phyloP scores from a whole-genome alignment of 1,284 basidiomycete genomes.

The Mycena citricolor region DNA sequence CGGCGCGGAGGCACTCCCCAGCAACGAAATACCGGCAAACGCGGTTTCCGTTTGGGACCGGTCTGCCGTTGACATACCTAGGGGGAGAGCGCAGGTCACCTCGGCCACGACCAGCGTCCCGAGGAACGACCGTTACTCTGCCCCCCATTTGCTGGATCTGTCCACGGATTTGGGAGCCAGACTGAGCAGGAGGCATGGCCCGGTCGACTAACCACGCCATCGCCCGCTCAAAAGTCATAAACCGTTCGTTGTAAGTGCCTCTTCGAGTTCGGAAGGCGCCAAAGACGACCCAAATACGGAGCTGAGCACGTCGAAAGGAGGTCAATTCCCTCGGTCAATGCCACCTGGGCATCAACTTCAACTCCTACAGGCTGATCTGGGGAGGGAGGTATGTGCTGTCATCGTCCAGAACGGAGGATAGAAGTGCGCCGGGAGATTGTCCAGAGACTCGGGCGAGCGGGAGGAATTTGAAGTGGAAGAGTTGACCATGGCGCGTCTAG shows the following conservation, averaged over 20 bases:
- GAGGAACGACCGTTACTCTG: constrained; percentile 59
- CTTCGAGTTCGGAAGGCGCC: constrained; percentile 89
- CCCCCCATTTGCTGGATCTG: constrained; percentile 63
- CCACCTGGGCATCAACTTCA: constrained; percentile 54
- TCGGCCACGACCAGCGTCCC: constrained; percentile 45
- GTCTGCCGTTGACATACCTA: constrained; percentile 58
- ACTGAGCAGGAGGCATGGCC: constrained; percentile 43
- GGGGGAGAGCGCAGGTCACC: constrained; percentile 51
- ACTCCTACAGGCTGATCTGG: constrained; percentile 43
- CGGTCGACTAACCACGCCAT: constrained; percentile 91
- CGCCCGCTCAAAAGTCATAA: constrained; percentile 95
- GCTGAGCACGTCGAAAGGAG: constrained; percentile 91
- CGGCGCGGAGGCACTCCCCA: constrained; percentile 92
- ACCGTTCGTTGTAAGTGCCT: constrained; percentile 82
- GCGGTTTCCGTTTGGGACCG: constrained; percentile 59
- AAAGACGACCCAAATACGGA: constrained; percentile 90
- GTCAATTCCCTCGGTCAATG: constrained; percentile 92
- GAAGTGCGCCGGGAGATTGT: constrained; percentile 31
- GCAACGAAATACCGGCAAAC: constrained; percentile 97
- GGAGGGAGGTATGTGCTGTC: constrained; percentile 35
- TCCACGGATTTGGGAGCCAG: constrained; percentile 41
- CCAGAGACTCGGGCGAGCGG: constrained; percentile 43
- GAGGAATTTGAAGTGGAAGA: constrained; percentile 49
- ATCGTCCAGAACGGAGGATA: no score
- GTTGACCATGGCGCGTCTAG: constrained; percentile 60